phyloP scores from a whole-genome alignment of 352 stramenopile genomes.

The Phytopythium cucurbitacearum region DNA sequence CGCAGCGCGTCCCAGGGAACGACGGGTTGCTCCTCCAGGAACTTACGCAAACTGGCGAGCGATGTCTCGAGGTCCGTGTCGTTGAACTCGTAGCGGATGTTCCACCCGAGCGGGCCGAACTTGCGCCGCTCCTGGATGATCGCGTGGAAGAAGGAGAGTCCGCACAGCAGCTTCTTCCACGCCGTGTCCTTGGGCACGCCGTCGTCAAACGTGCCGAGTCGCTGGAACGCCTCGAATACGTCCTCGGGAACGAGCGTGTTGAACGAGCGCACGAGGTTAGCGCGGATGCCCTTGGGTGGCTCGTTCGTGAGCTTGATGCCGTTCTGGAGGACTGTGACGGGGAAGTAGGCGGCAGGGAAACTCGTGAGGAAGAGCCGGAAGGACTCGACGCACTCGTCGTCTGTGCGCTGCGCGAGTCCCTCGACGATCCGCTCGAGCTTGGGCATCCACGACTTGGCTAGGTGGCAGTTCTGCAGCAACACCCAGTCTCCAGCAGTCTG shows the following conservation, averaged over 20 bases:
- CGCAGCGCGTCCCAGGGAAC: constrained; percentile 92
- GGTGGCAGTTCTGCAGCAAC: constrained; percentile 92
- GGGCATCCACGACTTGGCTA: constrained; percentile 94
- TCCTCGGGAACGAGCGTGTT: constrained; percentile 84
- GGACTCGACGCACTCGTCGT: constrained; percentile 48
- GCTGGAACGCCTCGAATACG: constrained; percentile 50
- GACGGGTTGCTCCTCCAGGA: constrained; percentile 87
- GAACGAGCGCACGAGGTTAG: constrained; percentile 88
- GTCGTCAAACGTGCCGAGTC: constrained; percentile 54
- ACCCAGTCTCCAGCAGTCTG: constrained; percentile 90
- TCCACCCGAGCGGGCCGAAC: constrained; percentile 93
- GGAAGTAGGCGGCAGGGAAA: constrained; percentile 90
- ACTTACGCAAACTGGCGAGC: constrained; percentile 86
- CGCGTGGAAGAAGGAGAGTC: constrained; percentile 92
- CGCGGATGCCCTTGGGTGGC: constrained; percentile 88
- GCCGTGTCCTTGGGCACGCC: constrained; percentile 50
- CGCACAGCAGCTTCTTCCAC: constrained; percentile 90
- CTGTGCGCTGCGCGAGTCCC: constrained; percentile 53
- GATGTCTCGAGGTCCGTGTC: constrained; percentile 94
- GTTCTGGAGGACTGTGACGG: constrained; percentile 90
- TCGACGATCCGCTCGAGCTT: constrained; percentile 91
- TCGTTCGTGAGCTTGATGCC: constrained; percentile 94
- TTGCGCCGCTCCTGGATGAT: constrained; percentile 93
- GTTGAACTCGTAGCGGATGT: constrained; percentile 96
- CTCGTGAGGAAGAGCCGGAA: constrained; percentile 93